Evolutionary conservation across 2,329 filamentous ascomycete species (phyloP), one percentile per base, ranked within the genome.

Genomic region (Didymella arachidicola): DNA sequence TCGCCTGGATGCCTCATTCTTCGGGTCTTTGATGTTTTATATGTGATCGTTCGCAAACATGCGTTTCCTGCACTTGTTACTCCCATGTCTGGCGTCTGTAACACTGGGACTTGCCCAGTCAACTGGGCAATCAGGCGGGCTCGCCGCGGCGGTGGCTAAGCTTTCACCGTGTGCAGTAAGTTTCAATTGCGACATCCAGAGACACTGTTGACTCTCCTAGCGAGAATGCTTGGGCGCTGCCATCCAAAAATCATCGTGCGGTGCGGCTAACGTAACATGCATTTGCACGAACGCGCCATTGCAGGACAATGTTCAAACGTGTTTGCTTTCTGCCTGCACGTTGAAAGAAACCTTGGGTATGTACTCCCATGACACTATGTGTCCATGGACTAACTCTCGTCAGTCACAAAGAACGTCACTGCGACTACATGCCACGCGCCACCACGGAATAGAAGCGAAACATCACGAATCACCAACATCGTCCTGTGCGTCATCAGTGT

Each of bases 331-430:
- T 38, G 18, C 57, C 2, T 70, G 67, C 34, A 67, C 66, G 10
- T 22, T 70, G 3, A 63, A 49, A 41, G 54, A 70, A 42, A 46
- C 42, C 4, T 47, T 70, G 50, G 54, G 66, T 68, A 54, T 47
- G 64, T 59, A 7, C 11, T 26, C 18, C 11, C 7, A 12, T 1
- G 8, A 32, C 4, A 2, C 3, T 36, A 3, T 29, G 11, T 30
- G 8, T 34, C 4, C 1, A 7, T 10, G n/a, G 25, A 25, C 57
- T 66, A 18, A 69, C 34, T 10, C 2, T 6, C 22, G 11, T 25
- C 50, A 79, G 77, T 71, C 14, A 79, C 77, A 4, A 79, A 81
- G 63, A 81, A 81, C 59, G 67, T 75, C 47, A 81, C 79, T 0
- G 53, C 66, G 14, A 74, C 76, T 18, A 64, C 71, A 34, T 82